These are phyloP conservation scores for Aspergillus intermedius DNA, from an alignment of 2,329 filamentous ascomycete genomes.

Conservation along the genomic window DNA sequence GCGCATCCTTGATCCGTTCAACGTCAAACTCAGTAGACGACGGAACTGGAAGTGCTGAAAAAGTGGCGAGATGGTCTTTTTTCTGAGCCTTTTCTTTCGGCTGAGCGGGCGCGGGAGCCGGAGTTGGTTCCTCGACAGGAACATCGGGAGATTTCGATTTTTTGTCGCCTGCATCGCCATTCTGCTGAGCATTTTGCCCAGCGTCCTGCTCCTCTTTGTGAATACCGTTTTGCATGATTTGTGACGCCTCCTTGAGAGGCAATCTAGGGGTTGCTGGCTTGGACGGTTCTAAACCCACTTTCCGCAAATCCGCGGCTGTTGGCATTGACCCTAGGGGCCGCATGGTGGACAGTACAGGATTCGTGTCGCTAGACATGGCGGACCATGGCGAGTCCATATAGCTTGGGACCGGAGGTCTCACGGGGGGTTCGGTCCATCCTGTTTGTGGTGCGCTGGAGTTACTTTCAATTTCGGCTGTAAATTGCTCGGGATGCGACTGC, in stretches of 20 bases:
- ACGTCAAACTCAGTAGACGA: slow-evolving; percentile 20
- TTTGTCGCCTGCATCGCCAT: not conserved
- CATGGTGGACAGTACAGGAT: slow-evolving; percentile 78
- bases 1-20: slow-evolving; percentile 20
- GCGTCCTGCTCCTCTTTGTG: not conserved
- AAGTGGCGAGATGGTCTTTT: slow-evolving; percentile 10
- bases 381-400: slow-evolving; percentile 62
- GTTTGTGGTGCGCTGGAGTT: slow-evolving; percentile 8
- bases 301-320: slow-evolving; percentile 53
- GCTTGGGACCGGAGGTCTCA: slow-evolving; percentile 54
- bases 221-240: not conserved
- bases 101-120: slow-evolving; percentile 3
- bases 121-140: not conserved
- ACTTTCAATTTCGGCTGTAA: slow-evolving; percentile 2
- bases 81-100: slow-evolving; percentile 4
- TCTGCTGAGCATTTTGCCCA: not conserved
- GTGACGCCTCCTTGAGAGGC: slow-evolving; percentile 21
- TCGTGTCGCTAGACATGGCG: slow-evolving; percentile 56
- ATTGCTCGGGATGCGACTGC: slow-evolving; percentile 13
- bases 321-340: slow-evolving; percentile 70
- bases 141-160: not conserved
- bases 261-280: slow-evolving; percentile 38
- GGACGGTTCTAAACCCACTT: slow-evolving; percentile 38
- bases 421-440: slow-evolving; percentile 52
- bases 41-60: slow-evolving; percentile 15